Base-by-base conservation (phyloP, 225 moss, liverwort and hornwort species). In the Physcomitrellopsis africana region DNA sequence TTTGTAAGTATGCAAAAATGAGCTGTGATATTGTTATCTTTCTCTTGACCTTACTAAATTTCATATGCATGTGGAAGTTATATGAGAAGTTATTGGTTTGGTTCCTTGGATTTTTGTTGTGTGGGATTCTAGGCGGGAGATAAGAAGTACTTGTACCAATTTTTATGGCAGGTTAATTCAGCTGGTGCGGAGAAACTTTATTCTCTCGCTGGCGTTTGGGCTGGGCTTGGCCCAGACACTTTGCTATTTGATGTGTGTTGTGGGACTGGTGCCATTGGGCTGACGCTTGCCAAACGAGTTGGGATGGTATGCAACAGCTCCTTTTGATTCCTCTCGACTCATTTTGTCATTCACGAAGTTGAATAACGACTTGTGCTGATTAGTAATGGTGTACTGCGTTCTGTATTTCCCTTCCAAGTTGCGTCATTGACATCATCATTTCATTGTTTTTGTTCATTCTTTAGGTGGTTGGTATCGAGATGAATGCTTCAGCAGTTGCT, bases 401-500 rank as follows among this genome's bases (percentile, higher is more conserved):
- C 32, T 51, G 8, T n/a, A 67, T 12, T 70, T 70, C 57, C 11
- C 49, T 20, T 29, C 3, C 1, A 37, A 19, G 52, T 57, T 77
- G 54, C 65, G 60, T 43, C 43, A 41, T 11, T 51, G 27, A 11
- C 22, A 17, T 55, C 4, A 15, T 19, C 67, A 48, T 61, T 61
- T 23, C 32, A 10, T 65, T 37, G 56, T 18, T 13, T 57, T 61
- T 47, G 19, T 56, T 46, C 53, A 18, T 32, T 37, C 42, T 71
- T 68, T 78, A 99, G 99, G 99, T 99, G 62, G 99, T 99, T 71
- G 99, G 99, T 64, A 95, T 99, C 63, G 99, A 99, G 85, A 99
- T 99, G 93, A 99, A 99, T 70, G 85, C 86, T 45, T 95, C 99
- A 64, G 99, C 99, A 57, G 86, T 99, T 65, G 89, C 87, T 26